Evolutionary conservation across 2,329 filamentous ascomycete species (phyloP).

Genomic region (Cladosporium sp.): DNA sequence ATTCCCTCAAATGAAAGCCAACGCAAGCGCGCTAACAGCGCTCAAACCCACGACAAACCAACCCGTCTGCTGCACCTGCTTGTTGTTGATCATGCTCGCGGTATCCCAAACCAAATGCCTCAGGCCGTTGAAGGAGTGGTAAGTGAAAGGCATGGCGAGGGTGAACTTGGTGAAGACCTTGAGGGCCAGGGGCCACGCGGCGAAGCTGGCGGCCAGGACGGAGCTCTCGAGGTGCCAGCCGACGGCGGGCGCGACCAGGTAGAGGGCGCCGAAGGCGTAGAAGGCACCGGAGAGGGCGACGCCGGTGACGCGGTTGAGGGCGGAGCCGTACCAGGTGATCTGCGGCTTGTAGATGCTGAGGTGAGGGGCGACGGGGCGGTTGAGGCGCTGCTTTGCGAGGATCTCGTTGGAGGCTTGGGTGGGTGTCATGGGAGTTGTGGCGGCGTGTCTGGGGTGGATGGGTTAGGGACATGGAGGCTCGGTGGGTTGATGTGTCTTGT

Average conservation of each 20-base stretch:
- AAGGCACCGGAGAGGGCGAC: conserved; percentile 64
- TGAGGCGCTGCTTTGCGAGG: conserved; percentile 74
- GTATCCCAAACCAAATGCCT: conserved; percentile 70
- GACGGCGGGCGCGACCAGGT: conserved; percentile 72
- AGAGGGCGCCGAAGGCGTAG: conserved; percentile 76
- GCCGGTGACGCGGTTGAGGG: conserved; percentile 81
- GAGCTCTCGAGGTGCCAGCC: conserved; percentile 67
- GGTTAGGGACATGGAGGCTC: neutral
- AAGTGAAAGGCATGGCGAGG: conserved; percentile 63
- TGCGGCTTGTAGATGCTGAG: conserved; percentile 79
- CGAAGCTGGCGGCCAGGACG: conserved; percentile 61
- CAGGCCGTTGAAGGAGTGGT: conserved; percentile 64
- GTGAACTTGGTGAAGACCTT: conserved; percentile 58
- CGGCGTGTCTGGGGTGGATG: conserved; percentile 37
- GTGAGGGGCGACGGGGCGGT: conserved; percentile 80
- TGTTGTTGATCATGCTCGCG: conserved; percentile 58
- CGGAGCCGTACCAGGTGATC: conserved; percentile 77
- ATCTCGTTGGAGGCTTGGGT: conserved; percentile 54
- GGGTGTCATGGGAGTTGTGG: conserved; percentile 50
- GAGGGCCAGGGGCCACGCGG: conserved; percentile 53
- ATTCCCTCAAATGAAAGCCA: conserved; percentile 37
- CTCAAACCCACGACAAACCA: conserved; percentile 60
- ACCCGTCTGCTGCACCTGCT: conserved; percentile 60
- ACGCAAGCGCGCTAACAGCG: conserved; percentile 43
- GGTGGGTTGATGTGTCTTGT: conserved; percentile 19